Evolutionary conservation across 2,329 filamentous ascomycete genomes (phyloP).

Genomic region (Alternaria angustiovoidea): DNA sequence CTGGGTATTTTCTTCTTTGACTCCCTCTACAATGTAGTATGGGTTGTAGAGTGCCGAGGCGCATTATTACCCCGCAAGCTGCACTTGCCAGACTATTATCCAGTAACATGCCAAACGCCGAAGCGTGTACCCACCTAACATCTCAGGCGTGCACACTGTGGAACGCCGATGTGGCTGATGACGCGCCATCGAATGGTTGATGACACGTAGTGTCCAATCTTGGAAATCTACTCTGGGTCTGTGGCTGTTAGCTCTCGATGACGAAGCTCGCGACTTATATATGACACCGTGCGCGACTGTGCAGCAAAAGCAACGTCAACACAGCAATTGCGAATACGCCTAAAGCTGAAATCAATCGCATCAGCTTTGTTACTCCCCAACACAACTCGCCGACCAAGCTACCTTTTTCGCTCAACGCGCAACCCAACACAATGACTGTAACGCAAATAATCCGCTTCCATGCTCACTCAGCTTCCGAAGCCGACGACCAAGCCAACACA

Average conservation of each 20-base stretch:
- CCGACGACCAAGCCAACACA: background rate
- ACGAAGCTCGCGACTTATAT: background rate
- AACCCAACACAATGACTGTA: background rate
- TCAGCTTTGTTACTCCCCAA: background rate
- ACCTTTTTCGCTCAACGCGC: background rate
- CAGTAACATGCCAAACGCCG: background rate
- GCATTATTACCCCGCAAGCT: background rate
- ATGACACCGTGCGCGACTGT: background rate
- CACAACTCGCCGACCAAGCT: background rate
- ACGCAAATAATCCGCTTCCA: constrained; percentile 11
- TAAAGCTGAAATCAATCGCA: background rate
- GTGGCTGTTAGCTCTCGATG: background rate
- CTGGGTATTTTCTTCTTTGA: fast-evolving
- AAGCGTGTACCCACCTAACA: background rate
- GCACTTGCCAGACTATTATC: background rate
- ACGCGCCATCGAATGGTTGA: background rate
- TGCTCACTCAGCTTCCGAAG: background rate
- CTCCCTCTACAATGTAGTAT: background rate
- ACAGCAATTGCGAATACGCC: background rate
- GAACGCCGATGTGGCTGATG: background rate
- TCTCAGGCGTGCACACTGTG: background rate
- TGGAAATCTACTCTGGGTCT: background rate
- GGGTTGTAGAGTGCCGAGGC: background rate
- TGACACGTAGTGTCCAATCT: background rate
- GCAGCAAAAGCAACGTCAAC: background rate